phyloP scores from a whole-genome alignment of 108 stramenopile genomes.

The Tribonema minus region DNA sequence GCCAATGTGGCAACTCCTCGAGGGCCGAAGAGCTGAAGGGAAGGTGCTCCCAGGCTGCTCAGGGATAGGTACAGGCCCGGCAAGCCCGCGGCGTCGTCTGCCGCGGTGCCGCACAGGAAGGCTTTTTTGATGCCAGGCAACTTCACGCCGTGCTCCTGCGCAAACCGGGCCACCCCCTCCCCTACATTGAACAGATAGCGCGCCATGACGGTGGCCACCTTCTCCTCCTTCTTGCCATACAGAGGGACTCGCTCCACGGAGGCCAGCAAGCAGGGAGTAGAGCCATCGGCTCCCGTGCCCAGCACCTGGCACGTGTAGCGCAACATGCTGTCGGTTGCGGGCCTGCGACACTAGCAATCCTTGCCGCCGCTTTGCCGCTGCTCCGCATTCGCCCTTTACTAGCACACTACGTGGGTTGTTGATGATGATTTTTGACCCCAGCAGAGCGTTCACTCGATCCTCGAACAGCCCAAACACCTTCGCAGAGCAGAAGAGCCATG shows the following conservation, averaged over 20 bases:
- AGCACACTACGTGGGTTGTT: too few species aligned
- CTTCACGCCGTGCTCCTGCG: slow-evolving; percentile 26
- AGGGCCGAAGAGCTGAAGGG: slow-evolving; percentile 31
- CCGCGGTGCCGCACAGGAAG: slow-evolving; percentile 27
- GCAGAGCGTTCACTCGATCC: too few species aligned
- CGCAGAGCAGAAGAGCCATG: too few species aligned
- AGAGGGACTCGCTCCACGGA: slow-evolving; percentile 28
- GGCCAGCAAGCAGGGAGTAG: slow-evolving; percentile 32
- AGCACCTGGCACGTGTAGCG: slow-evolving; percentile 1
- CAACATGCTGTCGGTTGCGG: too few species aligned
- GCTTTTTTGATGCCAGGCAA: slow-evolving; percentile 19
- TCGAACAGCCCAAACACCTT: too few species aligned
- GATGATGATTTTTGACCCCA: too few species aligned
- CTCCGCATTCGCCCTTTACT: too few species aligned
- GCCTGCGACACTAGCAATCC: too few species aligned
- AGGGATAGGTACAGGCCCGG: slow-evolving; percentile 22
- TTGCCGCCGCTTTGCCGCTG: too few species aligned
- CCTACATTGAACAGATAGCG: slow-evolving; percentile 42
- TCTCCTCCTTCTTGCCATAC: slow-evolving; percentile 13
- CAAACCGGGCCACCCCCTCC: slow-evolving; percentile 31
- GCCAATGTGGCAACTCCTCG: slow-evolving; percentile 12
- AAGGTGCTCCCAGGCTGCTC: slow-evolving; percentile 4
- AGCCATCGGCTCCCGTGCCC: slow-evolving; percentile 41
- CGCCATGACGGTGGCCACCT: slow-evolving; percentile 5
- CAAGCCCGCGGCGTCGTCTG: slow-evolving; percentile 36